phyloP scores from a whole-genome alignment of 2,329 filamentous ascomycete species.

The Verruconis gallopava region DNA sequence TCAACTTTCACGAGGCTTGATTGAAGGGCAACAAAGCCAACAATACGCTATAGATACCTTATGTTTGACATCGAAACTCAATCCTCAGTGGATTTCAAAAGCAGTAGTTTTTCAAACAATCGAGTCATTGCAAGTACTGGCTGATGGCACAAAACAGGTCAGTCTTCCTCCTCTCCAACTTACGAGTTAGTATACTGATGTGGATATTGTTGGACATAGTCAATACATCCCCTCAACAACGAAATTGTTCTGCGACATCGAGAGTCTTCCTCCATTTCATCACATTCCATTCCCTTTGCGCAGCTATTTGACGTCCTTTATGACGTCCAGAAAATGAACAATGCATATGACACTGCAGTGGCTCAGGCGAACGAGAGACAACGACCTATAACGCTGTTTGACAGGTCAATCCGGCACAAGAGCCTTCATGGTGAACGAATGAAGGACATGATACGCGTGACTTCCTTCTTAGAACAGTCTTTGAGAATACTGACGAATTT shows the following conservation, averaged over 20 bases:
- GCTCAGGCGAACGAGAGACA: slow-evolving; percentile 7
- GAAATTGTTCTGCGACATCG: slow-evolving; percentile 24
- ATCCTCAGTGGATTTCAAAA: background rate
- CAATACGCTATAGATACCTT: slow-evolving; percentile 3
- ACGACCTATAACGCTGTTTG: slow-evolving; percentile 13
- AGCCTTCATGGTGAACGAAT: slow-evolving; percentile 9
- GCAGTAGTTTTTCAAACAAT: background rate
- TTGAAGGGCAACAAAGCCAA: background rate
- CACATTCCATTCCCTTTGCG: slow-evolving; percentile 7
- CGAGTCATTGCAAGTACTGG: background rate
- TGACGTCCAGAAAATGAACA: slow-evolving; percentile 12
- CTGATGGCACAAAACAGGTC: slow-evolving; percentile 17
- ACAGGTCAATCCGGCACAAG: slow-evolving; percentile 12
- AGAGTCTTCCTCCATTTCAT: slow-evolving; percentile 7
- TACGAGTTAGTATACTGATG: slow-evolving; percentile 18
- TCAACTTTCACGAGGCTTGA: slow-evolving; percentile 8
- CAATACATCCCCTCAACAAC: slow-evolving; percentile 35
- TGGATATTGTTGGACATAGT: slow-evolving; percentile 21
- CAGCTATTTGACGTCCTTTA: slow-evolving; percentile 11
- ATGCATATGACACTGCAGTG: slow-evolving; percentile 6
- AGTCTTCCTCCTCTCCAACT: slow-evolving; percentile 14
- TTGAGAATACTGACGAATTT: slow-evolving; percentile 7
- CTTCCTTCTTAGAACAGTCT: slow-evolving; percentile 11
- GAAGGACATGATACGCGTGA: slow-evolving; percentile 12
- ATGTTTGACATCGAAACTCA: slow-evolving; percentile 5